Percentiles rank a stretch among this genome's conserved stretches.
Evolutionary conservation across 176 grass and related monocot genomes (phyloP).

Genomic region (Oryza glaberrima): DNA sequence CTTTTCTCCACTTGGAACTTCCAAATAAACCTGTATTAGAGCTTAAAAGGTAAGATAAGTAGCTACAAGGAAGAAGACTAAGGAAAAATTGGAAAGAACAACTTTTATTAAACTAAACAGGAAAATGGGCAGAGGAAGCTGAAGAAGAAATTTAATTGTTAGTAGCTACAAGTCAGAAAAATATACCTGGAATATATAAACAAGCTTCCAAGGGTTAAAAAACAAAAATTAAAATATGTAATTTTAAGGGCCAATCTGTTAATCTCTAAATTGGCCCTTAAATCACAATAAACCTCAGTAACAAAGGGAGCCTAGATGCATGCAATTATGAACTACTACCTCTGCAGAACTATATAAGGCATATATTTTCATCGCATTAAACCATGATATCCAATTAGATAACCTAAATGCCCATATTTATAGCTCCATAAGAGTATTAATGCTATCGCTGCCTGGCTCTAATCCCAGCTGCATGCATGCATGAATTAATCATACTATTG

Average conservation of each 20-base stretch:
- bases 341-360: neutral
- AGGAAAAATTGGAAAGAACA: neutral
- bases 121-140: neutral
- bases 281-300: neutral
- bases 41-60: constrained; percentile 8
- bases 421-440: neutral
- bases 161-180: neutral
- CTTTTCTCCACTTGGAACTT: constrained; percentile 67
- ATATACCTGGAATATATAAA: neutral
- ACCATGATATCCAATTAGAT: neutral
- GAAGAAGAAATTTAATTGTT: neutral
- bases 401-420: neutral
- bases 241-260: neutral
- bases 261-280: too few species aligned
- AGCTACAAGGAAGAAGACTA: constrained; percentile 8
- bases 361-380: neutral
- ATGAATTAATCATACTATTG: neutral
- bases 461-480: too few species aligned
- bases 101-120: neutral
- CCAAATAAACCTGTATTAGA: constrained; percentile 65
- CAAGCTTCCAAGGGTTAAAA: neutral
- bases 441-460: too few species aligned
- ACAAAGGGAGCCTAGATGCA: too few species aligned
- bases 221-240: neutral
- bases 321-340: too few species aligned